Evolutionary conservation across 2,329 filamentous ascomycete genomes (phyloP).

Genomic region (Apiospora marii): DNA sequence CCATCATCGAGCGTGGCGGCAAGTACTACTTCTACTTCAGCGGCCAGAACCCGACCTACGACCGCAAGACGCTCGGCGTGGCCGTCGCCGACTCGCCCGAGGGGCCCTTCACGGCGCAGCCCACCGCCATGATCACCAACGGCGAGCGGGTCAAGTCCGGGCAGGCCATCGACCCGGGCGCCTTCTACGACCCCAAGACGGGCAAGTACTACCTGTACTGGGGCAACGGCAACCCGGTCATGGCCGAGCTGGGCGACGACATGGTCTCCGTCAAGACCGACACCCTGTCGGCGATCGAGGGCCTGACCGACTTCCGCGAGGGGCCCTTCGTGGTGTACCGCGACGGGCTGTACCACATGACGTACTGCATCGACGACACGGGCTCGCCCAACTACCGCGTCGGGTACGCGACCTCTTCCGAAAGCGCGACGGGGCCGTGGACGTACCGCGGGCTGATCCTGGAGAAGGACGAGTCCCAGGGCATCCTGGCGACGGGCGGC

Average conservation of each 20-base stretch:
- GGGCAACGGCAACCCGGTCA: slow-evolving; percentile 55
- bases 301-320: slow-evolving; percentile 53
- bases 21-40: slow-evolving; percentile 73
- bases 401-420: slow-evolving; percentile 52
- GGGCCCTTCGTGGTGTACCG: slow-evolving; percentile 53
- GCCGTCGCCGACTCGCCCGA: slow-evolving; percentile 63
- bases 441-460: slow-evolving; percentile 54
- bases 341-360: slow-evolving; percentile 54
- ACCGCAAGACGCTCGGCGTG: slow-evolving; percentile 68
- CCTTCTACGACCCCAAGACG: slow-evolving; percentile 65
- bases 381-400: slow-evolving; percentile 54
- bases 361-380: slow-evolving; percentile 57
- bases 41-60: slow-evolving; percentile 58
- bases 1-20: slow-evolving; percentile 64
- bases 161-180: slow-evolving; percentile 67
- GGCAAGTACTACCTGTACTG: slow-evolving; percentile 69
- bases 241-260: slow-evolving; percentile 53
- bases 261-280: slow-evolving; percentile 53
- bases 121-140: slow-evolving; percentile 61
- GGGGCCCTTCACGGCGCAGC: slow-evolving; percentile 65
- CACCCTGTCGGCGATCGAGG: slow-evolving; percentile 44
- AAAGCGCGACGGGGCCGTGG: slow-evolving; percentile 49
- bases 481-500: slow-evolving; percentile 55
- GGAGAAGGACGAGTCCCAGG: slow-evolving; percentile 49
- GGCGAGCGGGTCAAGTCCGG: slow-evolving; percentile 49